phyloP scores from a whole-genome alignment of 331 rosid species.

The Malus hybrid region DNA sequence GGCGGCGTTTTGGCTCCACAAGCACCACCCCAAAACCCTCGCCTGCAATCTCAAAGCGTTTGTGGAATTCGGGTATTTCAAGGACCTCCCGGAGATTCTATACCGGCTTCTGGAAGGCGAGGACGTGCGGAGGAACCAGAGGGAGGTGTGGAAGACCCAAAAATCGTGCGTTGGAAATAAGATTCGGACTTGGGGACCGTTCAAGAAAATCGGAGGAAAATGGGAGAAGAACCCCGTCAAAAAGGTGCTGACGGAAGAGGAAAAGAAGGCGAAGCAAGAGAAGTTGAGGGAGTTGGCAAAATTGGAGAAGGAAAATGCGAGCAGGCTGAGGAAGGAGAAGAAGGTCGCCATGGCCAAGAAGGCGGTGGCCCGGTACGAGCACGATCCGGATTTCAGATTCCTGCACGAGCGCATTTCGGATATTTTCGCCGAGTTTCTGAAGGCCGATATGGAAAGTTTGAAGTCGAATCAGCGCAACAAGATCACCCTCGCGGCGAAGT shows the following conservation, averaged over 20 bases:
- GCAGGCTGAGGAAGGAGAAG: constrained; percentile 19
- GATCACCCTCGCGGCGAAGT: constrained; percentile 26
- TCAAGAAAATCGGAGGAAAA: background rate
- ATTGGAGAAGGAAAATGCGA: constrained; percentile 28
- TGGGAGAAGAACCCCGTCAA: background rate
- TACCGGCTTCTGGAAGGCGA: constrained; percentile 46
- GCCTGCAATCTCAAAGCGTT: constrained; percentile 40
- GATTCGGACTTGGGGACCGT: background rate
- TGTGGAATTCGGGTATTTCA: constrained; percentile 51
- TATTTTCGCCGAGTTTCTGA: constrained; percentile 28
- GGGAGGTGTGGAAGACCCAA: constrained; percentile 2
- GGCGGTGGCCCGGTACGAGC: constrained; percentile 3
- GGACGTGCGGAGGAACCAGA: constrained; percentile 22
- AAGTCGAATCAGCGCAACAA: background rate
- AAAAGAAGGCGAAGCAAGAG: background rate
- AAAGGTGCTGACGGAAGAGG: background rate
- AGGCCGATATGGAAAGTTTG: constrained; percentile 19
- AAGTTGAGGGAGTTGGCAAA: background rate
- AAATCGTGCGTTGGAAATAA: background rate
- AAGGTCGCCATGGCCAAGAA: constrained; percentile 31
- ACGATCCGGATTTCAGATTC: constrained; percentile 17
- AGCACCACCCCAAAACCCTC: constrained; percentile 50
- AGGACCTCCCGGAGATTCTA: constrained; percentile 65
- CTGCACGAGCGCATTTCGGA: constrained; percentile 30
- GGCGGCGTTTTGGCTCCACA: constrained; percentile 55